phyloP scores from a whole-genome alignment of 306 rosid species.

The Canavalia gladiata region DNA sequence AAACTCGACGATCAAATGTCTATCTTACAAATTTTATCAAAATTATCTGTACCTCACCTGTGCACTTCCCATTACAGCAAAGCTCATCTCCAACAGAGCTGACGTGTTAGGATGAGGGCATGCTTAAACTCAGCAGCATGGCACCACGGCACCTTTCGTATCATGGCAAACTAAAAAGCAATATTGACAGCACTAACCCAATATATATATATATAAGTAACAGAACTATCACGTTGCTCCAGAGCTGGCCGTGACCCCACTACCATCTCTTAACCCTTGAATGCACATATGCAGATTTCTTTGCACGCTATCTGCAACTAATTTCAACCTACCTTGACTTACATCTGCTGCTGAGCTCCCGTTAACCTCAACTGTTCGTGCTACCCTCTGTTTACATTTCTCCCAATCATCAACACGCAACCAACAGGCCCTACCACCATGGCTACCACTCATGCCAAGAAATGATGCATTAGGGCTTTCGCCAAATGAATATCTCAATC shows the following conservation, averaged over 20 bases:
- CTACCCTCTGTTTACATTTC: constrained; percentile 81
- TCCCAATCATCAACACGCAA: constrained; percentile 91
- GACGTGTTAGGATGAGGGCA: constrained; percentile 25
- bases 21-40: constrained; percentile 38
- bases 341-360: constrained; percentile 71
- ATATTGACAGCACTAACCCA: constrained; percentile 50
- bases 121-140: constrained; percentile 42
- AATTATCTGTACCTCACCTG: constrained; percentile 36
- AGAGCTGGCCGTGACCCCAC: constrained; percentile 70
- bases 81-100: constrained; percentile 42
- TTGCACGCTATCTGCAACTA: constrained; percentile 89
- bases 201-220: constrained; percentile 28
- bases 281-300: constrained; percentile 77
- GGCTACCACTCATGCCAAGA: constrained; percentile 97
- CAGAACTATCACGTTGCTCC: constrained; percentile 62
- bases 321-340: constrained; percentile 93
- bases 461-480: constrained; percentile 83
- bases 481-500: constrained; percentile 85
- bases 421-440: constrained; percentile 98
- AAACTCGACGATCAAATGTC: constrained; percentile 41
- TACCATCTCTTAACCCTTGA: constrained; percentile 90
- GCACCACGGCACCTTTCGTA: constrained; percentile 17
- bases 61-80: constrained; percentile 49
- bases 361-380: constrained; percentile 72
- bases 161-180: constrained; percentile 31